Evolutionary conservation across 305 asterid species (phyloP), one percentile per base, ranked within the genome.

Genomic region (Vinca major): DNA sequence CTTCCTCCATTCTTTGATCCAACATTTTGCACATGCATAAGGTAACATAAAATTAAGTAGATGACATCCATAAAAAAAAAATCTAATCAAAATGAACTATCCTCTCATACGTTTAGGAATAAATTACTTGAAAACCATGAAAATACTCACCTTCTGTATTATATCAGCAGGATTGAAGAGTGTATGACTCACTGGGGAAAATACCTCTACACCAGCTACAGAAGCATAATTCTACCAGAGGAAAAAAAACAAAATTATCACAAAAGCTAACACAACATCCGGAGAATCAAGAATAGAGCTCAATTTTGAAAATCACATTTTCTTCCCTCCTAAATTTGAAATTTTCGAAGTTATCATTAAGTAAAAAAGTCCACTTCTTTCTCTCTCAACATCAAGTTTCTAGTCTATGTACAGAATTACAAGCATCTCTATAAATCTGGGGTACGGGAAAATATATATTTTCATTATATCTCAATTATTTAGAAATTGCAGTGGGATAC

Each of bases 181-280:
- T 44, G 98, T 90, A 75, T 92, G 97, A 70, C 98, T 90, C 78
- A 90, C 95, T 5, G 98, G 94, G 73, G 95, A 84, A 79, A 86
- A 88, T 54, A 86, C 75, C 78, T 92, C 96, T 57, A 90, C 73
- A 61, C 88, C 89, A 73, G 86, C 80, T 71, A 70, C 76, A 64
- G 80, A 65, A 70, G 91, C 91, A 73, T 80, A 75, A 62, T 63
- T 81, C 98, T 92, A 89, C 50, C 78, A 40, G 73, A 70, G 21
- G 71, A 67, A 79, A 26, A 26, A 26, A 40, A 19, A 62, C 14
- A 33, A 69, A 76, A 47, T 19, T 53, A 67, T 17, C 33, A 16
- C 33, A 69, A 53, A 55, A 51, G 55, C 53, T 41, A 52, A 36
- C 56, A 36, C 45, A 26, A 26, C 33, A 26, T 26, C 1, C 33